phyloP scores from a whole-genome alignment of 169 alveolate species.

The Plasmodium inui region DNA sequence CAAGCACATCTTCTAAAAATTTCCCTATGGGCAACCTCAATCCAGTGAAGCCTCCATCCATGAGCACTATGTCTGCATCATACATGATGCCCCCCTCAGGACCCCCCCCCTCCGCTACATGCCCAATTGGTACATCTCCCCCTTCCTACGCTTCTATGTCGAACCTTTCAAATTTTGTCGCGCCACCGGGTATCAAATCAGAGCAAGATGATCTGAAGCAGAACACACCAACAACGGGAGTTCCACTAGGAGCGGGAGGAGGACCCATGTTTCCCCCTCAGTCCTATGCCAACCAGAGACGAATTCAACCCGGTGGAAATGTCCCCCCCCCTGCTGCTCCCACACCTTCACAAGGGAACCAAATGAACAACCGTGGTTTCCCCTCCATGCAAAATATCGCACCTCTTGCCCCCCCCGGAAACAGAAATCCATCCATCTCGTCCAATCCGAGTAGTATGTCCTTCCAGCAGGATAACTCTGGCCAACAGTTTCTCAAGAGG shows the following conservation, averaged over 20 bases:
- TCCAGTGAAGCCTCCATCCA: constrained; percentile 6
- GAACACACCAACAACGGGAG: background rate
- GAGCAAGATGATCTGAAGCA: constrained; percentile 8
- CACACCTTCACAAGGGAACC: constrained; percentile 1
- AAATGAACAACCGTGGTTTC: constrained; percentile 1
- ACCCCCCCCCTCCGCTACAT: background rate
- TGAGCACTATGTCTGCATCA: background rate
- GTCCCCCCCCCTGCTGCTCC: background rate
- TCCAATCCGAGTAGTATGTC: background rate
- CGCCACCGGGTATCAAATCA: background rate
- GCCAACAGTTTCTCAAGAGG: constrained; percentile 24
- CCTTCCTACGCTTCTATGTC: constrained; percentile 10
- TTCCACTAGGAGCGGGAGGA: background rate
- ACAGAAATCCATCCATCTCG: constrained; percentile 12
- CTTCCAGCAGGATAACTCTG: background rate
- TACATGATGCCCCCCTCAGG: constrained; percentile 1
- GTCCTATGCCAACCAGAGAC: constrained; percentile 32
- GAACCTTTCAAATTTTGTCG: background rate
- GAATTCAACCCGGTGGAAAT: constrained; percentile 15
- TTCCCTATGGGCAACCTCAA: background rate
- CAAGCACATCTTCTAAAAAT: constrained; percentile 1
- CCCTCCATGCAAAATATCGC: background rate
- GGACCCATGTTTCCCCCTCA: constrained; percentile 12
- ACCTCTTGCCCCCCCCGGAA: background rate
- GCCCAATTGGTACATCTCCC: constrained; percentile 17